These are phyloP conservation scores for Fusarium graminum DNA, from an alignment of 2,329 filamentous ascomycete species.

Conservation along the genomic window DNA sequence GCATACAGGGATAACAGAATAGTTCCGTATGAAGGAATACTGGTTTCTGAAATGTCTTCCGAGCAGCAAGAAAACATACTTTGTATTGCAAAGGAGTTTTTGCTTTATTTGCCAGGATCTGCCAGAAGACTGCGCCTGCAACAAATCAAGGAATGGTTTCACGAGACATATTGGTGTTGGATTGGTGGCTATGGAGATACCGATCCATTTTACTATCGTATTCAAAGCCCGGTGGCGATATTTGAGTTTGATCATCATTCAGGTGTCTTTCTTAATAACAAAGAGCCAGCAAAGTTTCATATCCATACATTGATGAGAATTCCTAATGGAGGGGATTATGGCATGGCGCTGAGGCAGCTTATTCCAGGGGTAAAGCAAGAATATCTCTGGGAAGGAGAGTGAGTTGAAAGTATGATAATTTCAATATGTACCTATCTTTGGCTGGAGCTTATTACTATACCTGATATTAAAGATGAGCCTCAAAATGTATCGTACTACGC, in stretches of 20 bases:
- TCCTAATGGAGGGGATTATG: constrained; percentile 83
- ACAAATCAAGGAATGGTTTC: constrained; percentile 67
- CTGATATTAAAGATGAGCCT: too few species aligned
- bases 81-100: constrained; percentile 67
- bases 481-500: too few species aligned
- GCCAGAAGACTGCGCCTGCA: constrained; percentile 68
- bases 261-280: constrained; percentile 81
- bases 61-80: constrained; percentile 54
- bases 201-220: constrained; percentile 81
- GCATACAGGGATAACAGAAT: constrained; percentile 83
- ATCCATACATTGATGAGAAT: constrained; percentile 80
- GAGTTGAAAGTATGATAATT: neutral
- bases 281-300: constrained; percentile 81
- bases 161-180: constrained; percentile 85
- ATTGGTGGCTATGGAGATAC: constrained; percentile 76
- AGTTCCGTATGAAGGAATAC: constrained; percentile 79
- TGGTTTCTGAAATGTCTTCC: constrained; percentile 62
- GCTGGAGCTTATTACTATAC: too few species aligned
- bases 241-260: constrained; percentile 86
- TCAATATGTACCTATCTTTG: too few species aligned
- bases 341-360: constrained; percentile 63
- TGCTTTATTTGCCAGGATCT: constrained; percentile 73
- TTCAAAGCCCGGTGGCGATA: constrained; percentile 81
- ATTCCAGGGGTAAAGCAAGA: constrained; percentile 51
- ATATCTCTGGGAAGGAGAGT: constrained; percentile 41